A percentile compares a stretch with the other conserved stretches of the same genome.
These are phyloP conservation scores for Pulveroboletus sp. DNA, from an alignment of 768 basidiomycete genomes.

Conservation along the genomic window DNA sequence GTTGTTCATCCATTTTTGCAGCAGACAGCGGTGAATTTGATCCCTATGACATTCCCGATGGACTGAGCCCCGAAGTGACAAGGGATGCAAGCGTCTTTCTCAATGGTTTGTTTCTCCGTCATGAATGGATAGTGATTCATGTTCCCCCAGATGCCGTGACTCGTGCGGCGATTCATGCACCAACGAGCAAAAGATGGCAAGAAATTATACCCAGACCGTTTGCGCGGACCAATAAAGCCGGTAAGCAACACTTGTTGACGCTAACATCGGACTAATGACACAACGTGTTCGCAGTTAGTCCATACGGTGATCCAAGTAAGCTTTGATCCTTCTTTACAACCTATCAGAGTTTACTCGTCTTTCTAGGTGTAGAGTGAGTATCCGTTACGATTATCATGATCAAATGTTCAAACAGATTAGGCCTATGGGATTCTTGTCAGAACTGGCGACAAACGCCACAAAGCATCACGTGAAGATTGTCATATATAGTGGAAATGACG, in stretches of 20 bases:
- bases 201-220: constrained; percentile 25
- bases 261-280: neutral
- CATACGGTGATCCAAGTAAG: constrained; percentile 32
- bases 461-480: constrained; percentile 46
- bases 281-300: constrained; percentile 4
- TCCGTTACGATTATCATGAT: neutral
- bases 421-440: constrained; percentile 61
- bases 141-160: constrained; percentile 43
- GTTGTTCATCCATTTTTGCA: neutral
- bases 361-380: constrained; percentile 35
- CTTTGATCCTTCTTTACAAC: neutral
- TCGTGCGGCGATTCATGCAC: constrained; percentile 63
- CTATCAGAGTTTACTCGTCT: neutral
- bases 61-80: constrained; percentile 41
- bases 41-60: constrained; percentile 7
- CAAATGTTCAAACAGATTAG: constrained; percentile 27
- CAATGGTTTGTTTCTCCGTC: constrained; percentile 43
- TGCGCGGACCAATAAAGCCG: neutral
- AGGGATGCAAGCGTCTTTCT: constrained; percentile 53
- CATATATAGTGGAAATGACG: constrained; percentile 68
- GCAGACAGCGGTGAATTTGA: constrained; percentile 7
- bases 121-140: constrained; percentile 47
- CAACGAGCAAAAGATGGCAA: constrained; percentile 54
- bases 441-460: constrained; percentile 63
- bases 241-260: constrained; percentile 10